Conservation (phyloP, 2,329 filamentous ascomycete genomes). For the Mycogone perniciosa region DNA sequence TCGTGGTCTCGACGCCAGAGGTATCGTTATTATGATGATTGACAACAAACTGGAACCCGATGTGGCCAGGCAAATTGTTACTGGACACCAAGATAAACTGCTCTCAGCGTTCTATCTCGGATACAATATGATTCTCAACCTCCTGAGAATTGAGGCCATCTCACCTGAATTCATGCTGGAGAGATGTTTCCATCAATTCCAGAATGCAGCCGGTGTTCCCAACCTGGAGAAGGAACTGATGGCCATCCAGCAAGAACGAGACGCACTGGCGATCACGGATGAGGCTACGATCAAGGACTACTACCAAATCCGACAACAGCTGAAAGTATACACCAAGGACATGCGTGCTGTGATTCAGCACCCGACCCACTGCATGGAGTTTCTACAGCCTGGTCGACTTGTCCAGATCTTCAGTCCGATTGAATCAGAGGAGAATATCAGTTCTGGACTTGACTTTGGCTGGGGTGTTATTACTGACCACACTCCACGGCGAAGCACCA, state of each 20-base stretch:
- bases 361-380: constrained; percentile 77
- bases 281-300: constrained; percentile 90
- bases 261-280: constrained; percentile 71
- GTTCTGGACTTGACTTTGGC: constrained; percentile 62
- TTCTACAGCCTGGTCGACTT: constrained; percentile 79
- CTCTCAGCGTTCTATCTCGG: constrained; percentile 97
- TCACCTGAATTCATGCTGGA: constrained; percentile 99
- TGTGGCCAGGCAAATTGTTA: constrained; percentile 90
- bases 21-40: constrained; percentile 99
- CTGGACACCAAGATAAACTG: constrained; percentile 91
- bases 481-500: constrained; percentile 56
- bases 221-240: constrained; percentile 76
- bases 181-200: constrained; percentile 96
- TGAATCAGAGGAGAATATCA: constrained; percentile 35
- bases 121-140: constrained; percentile 98
- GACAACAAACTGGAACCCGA: constrained; percentile 93
- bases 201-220: constrained; percentile 84
- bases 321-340: constrained; percentile 77
- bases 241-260: constrained; percentile 68
- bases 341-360: constrained; percentile 90
- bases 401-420: constrained; percentile 73
- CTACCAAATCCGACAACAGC: constrained; percentile 79
- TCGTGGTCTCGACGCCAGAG: constrained; percentile 92
- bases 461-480: constrained; percentile 88
- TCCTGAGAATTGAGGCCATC: constrained; percentile 97